phyloP scores from a whole-genome alignment of 192 early-diverging fungal species.

The Paraglomus occultum region DNA sequence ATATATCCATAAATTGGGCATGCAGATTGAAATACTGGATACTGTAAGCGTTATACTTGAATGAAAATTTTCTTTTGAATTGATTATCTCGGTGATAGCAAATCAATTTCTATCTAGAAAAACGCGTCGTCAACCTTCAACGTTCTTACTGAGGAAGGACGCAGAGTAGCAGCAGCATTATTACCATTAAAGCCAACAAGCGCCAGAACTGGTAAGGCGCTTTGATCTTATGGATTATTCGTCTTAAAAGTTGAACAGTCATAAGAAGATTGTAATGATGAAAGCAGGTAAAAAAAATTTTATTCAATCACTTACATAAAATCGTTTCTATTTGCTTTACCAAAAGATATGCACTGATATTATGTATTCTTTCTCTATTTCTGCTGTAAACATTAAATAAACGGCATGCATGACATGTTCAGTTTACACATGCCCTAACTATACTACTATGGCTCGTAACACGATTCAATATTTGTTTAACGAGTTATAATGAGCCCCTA shows the following conservation, averaged over 20 bases:
- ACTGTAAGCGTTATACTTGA: conserved; percentile 42
- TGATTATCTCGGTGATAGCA: neutral
- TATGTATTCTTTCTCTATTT: no score
- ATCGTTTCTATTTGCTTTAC: no score
- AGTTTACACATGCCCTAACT: no score
- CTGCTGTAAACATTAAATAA: no score
- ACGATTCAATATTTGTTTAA: conserved; percentile 39
- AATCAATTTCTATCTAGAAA: conserved; percentile 38
- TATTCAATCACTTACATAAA: no score
- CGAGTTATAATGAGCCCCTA: conserved; percentile 98
- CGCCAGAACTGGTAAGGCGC: neutral
- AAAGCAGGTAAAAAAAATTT: no score
- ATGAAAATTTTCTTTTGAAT: neutral
- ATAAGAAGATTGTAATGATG: no score
- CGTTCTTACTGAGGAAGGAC: conserved; percentile 58
- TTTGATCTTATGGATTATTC: no score
- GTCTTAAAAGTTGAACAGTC: no score
- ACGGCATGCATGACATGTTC: no score
- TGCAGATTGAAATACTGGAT: conserved; percentile 60
- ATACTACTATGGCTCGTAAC: no score
- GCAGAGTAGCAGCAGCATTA: conserved; percentile 54
- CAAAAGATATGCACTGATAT: no score
- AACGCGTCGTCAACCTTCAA: conserved; percentile 57
- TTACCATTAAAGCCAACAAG: conserved; percentile 47
- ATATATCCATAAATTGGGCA: conserved; percentile 48